A percentile compares a stretch with the other conserved stretches of the same genome.
These are phyloP conservation scores for Aureobasidium leucospermi DNA, from an alignment of 2,329 filamentous ascomycete species.

Conservation along the genomic window DNA sequence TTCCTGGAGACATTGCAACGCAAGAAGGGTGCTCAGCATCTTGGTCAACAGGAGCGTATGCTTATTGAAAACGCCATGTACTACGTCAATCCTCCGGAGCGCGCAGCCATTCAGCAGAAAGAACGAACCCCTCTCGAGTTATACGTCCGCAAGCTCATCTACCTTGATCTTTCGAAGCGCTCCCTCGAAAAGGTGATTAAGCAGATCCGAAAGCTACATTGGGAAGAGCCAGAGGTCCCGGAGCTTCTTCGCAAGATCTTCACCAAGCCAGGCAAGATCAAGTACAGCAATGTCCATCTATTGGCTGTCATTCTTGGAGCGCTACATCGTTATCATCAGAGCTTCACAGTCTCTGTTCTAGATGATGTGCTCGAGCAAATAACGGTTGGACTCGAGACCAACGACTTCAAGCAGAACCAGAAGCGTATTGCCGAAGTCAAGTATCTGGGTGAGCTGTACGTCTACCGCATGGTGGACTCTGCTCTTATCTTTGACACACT, in stretches of 20 bases:
- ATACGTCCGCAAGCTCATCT: conserved; percentile 87
- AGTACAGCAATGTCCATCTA: conserved; percentile 93
- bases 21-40: conserved; percentile 91
- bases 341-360: conserved; percentile 84
- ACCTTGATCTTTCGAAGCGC: conserved; percentile 86
- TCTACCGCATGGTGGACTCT: conserved; percentile 94
- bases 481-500: conserved; percentile 91
- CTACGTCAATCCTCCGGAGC: conserved; percentile 91
- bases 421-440: conserved; percentile 91
- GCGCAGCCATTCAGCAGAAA: conserved; percentile 92
- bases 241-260: conserved; percentile 81
- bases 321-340: conserved; percentile 83
- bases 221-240: conserved; percentile 88
- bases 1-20: conserved; percentile 92
- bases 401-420: conserved; percentile 97
- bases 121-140: conserved; percentile 89
- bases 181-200: conserved; percentile 91
- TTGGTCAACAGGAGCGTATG: conserved; percentile 95
- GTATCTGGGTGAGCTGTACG: conserved; percentile 93
- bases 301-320: conserved; percentile 83
- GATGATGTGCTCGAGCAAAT: conserved; percentile 88
- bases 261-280: conserved; percentile 92
- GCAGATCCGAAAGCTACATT: conserved; percentile 90
- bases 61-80: conserved; percentile 97
- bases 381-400: conserved; percentile 79